These are phyloP conservation scores for Saxophila tyrrhenica DNA, from an alignment of 495 filamentous ascomycete species.

Conservation along the genomic window DNA sequence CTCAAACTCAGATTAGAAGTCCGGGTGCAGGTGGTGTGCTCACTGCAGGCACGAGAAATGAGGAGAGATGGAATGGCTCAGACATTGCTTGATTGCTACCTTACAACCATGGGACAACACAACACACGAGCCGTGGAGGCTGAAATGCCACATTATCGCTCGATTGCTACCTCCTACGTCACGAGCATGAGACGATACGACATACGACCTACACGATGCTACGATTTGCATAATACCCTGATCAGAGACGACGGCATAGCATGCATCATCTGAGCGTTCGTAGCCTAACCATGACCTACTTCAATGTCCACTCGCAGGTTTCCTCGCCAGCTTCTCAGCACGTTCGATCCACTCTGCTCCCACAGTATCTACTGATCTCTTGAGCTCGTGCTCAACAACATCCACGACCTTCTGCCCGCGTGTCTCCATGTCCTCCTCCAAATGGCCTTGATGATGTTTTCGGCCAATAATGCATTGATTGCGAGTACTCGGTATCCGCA, in stretches of 20 bases:
- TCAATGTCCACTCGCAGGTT: constrained; percentile 31
- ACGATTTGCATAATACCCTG: too few relatives aligned
- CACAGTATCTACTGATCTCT: constrained; percentile 23
- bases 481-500: constrained; percentile 82
- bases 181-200: background rate
- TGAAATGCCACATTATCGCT: too few relatives aligned
- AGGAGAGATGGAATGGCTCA: too few relatives aligned
- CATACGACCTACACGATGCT: too few relatives aligned
- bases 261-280: too few relatives aligned
- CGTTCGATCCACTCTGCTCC: constrained; percentile 44
- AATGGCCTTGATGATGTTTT: background rate
- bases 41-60: background rate
- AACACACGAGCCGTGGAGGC: too few relatives aligned
- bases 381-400: constrained; percentile 20
- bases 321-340: constrained; percentile 41
- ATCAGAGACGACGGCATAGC: too few relatives aligned
- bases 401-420: constrained; percentile 25
- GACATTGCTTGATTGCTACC: too few relatives aligned
- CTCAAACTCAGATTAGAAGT: constrained; percentile 2
- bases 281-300: background rate
- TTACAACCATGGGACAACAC: too few relatives aligned
- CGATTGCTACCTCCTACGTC: too few relatives aligned
- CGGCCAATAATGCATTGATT: constrained; percentile 68
- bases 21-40: background rate
- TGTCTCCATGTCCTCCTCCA: background rate